Base-by-base conservation (phyloP, 163 green algal species). In the Scenedesmus sp. region DNA sequence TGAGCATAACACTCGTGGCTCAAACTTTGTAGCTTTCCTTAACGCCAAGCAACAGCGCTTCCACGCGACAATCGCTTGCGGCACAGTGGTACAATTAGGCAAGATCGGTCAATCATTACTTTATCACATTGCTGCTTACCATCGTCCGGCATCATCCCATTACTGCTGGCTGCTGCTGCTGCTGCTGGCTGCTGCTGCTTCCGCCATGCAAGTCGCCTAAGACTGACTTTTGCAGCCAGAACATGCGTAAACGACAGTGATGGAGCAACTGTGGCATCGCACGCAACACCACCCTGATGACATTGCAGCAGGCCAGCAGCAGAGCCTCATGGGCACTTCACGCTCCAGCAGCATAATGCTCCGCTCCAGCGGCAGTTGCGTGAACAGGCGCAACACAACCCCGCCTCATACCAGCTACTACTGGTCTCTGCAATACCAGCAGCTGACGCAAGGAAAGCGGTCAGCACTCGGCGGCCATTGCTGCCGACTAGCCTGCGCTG, bases 231-330 rank as follows among this genome's bases (percentile, higher is more conserved):
- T n/a, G n/a, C n/a, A n/a, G n/a, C n/a, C n/a, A n/a, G n/a, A 40
- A 18, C 12, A 76, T 76, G 65, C 65, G 5, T 4, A 6, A 40
- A 7, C 20, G 7, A 13, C 30, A 1, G 40, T 76, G 65, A 7
- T 40, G 7, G 26, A 76, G 1, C 65, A 76, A 2, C 65, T 76
- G 65, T 30, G 65, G 30, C 65, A 76, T 16, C 30, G 65, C 7
- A 76, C 65, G 18, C 65, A 40, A 20, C 65, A 76, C 65, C 65
- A 72, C 65, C 65, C 37, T 20, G 65, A 76, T 6, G 0, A 20
- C 65, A 76, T n/a, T n/a, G 65, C 65, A 76, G 26, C 65, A 76
- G 65, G 65, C 30, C 65, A 40, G 65, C 65, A 76, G 65, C 65
- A 76, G 30, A 40, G 65, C 65, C 65, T 76, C 1, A 35, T 72